phyloP scores from a whole-genome alignment of 2,329 filamentous ascomycete genomes.

The Zalaria obscura region DNA sequence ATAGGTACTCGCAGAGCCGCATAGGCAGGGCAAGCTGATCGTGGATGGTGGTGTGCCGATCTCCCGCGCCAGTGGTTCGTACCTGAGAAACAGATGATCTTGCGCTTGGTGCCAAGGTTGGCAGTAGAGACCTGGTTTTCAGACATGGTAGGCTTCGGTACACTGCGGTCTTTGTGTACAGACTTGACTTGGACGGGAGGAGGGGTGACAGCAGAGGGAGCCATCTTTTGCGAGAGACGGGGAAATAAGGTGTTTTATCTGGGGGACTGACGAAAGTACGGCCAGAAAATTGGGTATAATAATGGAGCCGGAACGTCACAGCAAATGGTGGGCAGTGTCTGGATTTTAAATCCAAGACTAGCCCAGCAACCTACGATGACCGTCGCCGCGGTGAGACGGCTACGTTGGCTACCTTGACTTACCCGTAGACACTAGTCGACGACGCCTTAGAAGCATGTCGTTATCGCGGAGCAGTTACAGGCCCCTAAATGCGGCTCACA shows the following conservation, averaged over 20 bases:
- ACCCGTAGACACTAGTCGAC: too few relatives aligned
- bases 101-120: constrained; percentile 31
- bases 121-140: constrained; percentile 8
- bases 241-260: too few relatives aligned
- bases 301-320: too few relatives aligned
- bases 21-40: too few relatives aligned
- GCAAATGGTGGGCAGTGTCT: too few relatives aligned
- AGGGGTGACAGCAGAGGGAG: constrained; percentile 16
- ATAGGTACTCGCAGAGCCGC: too few relatives aligned
- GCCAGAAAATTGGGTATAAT: too few relatives aligned
- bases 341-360: not conserved
- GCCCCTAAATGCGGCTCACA: too few relatives aligned
- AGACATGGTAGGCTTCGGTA: constrained; percentile 9
- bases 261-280: too few relatives aligned
- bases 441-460: too few relatives aligned
- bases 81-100: constrained; percentile 47
- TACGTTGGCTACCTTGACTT: not conserved
- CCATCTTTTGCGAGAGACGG: constrained; percentile 11
- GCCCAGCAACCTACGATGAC: not conserved
- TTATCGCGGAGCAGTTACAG: too few relatives aligned
- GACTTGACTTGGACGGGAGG: constrained; percentile 13
- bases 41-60: not conserved
- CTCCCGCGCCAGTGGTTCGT: constrained; percentile 9
- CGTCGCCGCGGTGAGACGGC: not conserved
- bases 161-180: constrained; percentile 6